A percentile compares a stretch with the other conserved stretches of the same genome.
These are phyloP conservation scores for Colletotrichum phormii DNA, from an alignment of 2,329 filamentous ascomycete species.

Conservation along the genomic window DNA sequence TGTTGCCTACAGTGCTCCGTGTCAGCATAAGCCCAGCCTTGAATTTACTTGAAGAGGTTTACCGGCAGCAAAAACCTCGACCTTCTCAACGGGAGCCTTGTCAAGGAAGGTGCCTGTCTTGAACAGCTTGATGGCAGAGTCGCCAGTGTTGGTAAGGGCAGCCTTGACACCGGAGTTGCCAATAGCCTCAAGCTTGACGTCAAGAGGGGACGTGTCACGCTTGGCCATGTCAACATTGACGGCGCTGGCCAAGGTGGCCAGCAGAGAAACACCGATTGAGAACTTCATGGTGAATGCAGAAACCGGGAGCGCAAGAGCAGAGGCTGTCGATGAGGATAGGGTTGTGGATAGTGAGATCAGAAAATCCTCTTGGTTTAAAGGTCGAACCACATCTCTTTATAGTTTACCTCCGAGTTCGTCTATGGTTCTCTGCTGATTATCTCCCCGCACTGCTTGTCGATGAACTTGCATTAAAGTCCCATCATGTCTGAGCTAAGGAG, in stretches of 20 bases:
- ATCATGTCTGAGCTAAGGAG: not conserved
- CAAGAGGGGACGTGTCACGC: conserved; percentile 43
- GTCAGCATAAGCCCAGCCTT: not conserved
- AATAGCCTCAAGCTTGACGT: conserved; percentile 54
- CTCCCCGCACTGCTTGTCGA: not conserved
- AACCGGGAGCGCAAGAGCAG: conserved; percentile 8
- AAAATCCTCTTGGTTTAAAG: not conserved
- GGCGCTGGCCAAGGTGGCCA: conserved; percentile 32
- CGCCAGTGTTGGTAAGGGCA: conserved; percentile 61
- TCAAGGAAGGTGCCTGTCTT: conserved; percentile 63
- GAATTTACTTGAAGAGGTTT: too few relatives aligned
- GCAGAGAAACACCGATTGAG: conserved; percentile 19
- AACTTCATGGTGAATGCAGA: conserved; percentile 23
- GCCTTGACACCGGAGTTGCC: conserved; percentile 62
- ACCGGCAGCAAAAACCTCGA: conserved; percentile 55
- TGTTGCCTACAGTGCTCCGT: conserved; percentile 33
- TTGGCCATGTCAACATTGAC: conserved; percentile 32
- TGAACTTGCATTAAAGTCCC: not conserved
- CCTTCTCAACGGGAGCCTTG: conserved; percentile 60
- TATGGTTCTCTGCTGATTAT: not conserved
- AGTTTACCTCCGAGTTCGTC: not conserved
- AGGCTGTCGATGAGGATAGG: not conserved
- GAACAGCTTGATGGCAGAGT: conserved; percentile 57
- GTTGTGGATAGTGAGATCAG: not conserved
- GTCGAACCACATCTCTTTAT: conserved; percentile 1